Evolutionary conservation across 169 alveolate genomes (phyloP).

Genomic region (Perkinsus chesapeaki): DNA sequence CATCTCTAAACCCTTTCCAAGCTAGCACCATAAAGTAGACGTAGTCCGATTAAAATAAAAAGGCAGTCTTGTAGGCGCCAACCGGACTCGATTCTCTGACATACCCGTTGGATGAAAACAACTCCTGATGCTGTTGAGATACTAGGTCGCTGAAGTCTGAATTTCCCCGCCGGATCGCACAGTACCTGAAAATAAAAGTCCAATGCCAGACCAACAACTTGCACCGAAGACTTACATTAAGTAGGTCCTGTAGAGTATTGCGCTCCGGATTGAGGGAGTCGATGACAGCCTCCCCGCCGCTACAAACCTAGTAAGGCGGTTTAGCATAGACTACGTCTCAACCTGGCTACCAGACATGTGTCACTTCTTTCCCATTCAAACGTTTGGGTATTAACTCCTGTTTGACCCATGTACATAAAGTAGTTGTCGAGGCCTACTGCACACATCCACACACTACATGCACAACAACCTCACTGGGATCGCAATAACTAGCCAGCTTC

Average conservation of each 20-base stretch:
- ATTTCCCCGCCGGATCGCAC: background rate
- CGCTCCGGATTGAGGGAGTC: background rate
- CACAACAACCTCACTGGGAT: background rate
- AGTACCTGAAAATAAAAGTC: background rate
- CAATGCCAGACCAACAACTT: background rate
- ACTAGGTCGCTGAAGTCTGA: background rate
- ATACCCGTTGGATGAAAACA: background rate
- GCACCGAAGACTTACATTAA: background rate
- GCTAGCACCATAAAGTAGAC: no score
- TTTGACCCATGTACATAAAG: slow-evolving; percentile 33
- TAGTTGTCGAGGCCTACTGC: slow-evolving; percentile 16
- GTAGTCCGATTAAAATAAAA: background rate
- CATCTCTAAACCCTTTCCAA: no score
- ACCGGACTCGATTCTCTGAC: background rate
- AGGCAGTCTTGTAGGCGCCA: background rate
- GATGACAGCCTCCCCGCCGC: background rate
- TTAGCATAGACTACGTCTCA: background rate
- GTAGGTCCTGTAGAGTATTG: background rate
- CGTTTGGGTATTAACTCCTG: slow-evolving; percentile 21
- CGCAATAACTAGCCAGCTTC: background rate
- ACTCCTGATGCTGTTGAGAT: background rate
- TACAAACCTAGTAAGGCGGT: background rate
- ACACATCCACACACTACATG: background rate
- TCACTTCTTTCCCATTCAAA: slow-evolving; percentile 16
- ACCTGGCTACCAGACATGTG: background rate